Percentiles rank a stretch among this genome's conserved stretches.
Evolutionary conservation across 2,329 filamentous ascomycete species (phyloP).

Genomic region (Colletotrichum karsti): DNA sequence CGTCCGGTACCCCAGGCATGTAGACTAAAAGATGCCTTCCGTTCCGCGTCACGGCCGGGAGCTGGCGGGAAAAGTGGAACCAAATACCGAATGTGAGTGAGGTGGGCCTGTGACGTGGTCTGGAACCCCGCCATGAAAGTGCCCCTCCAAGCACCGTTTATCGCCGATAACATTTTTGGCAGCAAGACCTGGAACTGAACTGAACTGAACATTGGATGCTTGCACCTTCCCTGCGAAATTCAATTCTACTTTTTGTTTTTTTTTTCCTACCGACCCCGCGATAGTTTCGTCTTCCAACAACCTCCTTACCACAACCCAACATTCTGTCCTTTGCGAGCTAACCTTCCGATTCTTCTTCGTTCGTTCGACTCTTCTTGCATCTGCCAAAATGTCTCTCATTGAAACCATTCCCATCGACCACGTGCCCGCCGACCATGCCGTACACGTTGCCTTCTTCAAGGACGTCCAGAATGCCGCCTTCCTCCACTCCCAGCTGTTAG

Average conservation of each 20-base stretch:
- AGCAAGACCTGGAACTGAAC: no score
- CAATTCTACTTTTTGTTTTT: neutral
- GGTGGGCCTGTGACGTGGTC: neutral
- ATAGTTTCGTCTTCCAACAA: neutral
- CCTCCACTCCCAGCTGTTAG: slow-evolving; percentile 84
- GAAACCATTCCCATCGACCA: slow-evolving; percentile 80
- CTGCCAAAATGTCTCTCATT: slow-evolving; percentile 43
- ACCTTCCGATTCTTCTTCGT: neutral
- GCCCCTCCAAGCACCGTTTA: neutral
- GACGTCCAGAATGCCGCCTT: slow-evolving; percentile 80
- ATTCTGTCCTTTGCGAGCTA: neutral
- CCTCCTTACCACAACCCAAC: neutral
- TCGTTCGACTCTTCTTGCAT: neutral
- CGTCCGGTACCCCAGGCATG: no score
- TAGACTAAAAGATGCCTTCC: no score
- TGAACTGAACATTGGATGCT: slow-evolving; percentile 1
- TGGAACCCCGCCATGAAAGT: neutral
- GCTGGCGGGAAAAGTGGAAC: neutral
- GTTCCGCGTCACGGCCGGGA: no score
- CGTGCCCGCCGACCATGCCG: slow-evolving; percentile 70
- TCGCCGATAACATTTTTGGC: neutral
- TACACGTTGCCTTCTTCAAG: slow-evolving; percentile 80
- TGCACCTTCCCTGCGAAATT: neutral
- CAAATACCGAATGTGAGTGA: neutral
- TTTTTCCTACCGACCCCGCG: neutral